Evolutionary conservation across 345 rosid species (phyloP).

Genomic region (Camelina sativa): DNA sequence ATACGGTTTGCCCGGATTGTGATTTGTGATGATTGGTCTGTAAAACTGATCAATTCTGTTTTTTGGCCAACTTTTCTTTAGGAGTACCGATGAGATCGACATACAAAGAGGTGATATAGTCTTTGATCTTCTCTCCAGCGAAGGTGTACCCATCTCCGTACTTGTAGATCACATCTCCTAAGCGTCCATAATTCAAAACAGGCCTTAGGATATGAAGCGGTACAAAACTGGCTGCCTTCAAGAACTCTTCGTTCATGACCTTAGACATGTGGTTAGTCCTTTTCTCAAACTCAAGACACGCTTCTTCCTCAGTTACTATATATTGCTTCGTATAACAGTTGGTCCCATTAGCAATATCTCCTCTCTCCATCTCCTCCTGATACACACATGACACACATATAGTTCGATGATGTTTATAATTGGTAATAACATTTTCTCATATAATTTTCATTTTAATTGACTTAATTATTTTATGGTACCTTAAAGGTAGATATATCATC

Average conservation of each 20-base stretch:
- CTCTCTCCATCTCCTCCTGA: neutral
- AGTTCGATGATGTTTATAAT: no score
- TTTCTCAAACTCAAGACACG: neutral
- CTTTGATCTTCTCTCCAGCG: neutral
- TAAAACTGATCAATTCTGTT: no score
- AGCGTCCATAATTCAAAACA: neutral
- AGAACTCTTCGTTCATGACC: neutral
- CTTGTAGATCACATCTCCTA: neutral
- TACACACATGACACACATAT: no score
- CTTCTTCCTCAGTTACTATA: neutral
- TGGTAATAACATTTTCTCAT: no score
- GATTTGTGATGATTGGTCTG: no score
- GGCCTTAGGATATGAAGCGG: neutral
- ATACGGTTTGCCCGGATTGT: no score
- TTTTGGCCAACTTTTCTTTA: no score
- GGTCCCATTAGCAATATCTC: neutral
- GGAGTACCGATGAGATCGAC: neutral
- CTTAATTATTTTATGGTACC: neutral
- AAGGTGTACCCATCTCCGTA: neutral
- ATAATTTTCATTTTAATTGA: no score
- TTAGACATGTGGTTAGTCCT: neutral
- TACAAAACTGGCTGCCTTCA: neutral
- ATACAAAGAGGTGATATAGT: neutral
- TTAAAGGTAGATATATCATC: neutral
- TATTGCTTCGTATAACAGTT: neutral